Evolutionary conservation across 1,284 basidiomycete species (phyloP).

Genomic region (Puccinia novopanici): DNA sequence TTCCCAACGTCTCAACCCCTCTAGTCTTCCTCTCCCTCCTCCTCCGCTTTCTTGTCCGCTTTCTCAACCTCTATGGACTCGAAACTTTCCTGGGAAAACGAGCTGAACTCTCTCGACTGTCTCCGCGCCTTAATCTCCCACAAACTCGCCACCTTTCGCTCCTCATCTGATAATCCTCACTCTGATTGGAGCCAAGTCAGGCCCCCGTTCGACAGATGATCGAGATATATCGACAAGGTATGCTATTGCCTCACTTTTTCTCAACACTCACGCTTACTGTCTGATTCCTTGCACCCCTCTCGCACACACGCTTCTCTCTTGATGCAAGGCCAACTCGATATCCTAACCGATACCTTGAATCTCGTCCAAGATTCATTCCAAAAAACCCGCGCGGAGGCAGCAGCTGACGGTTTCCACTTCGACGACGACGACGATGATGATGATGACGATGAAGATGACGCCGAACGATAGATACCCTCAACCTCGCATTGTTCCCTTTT

Average conservation of each 20-base stretch:
- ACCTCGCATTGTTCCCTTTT: no score
- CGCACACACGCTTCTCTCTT: no score
- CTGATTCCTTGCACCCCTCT: no score
- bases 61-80: neutral
- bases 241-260: neutral
- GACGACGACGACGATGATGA: no score
- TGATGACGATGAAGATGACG: no score
- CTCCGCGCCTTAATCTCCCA: slow-evolving; percentile 11
- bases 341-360: no score
- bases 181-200: slow-evolving; percentile 24
- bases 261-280: no score
- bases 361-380: no score
- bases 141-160: neutral
- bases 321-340: no score
- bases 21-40: neutral
- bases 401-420: no score
- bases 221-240: slow-evolving; percentile 33
- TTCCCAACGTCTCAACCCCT: neutral
- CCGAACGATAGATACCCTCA: no score
- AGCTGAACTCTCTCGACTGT: slow-evolving; percentile 35
- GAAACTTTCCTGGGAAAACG: slow-evolving; percentile 33
- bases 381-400: no score
- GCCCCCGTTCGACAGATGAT: slow-evolving; percentile 40
- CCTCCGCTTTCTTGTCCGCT: neutral
- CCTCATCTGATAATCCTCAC: neutral